A percentile compares a stretch with the other conserved stretches of the same genome.
phyloP scores from a whole-genome alignment of 192 early-diverging fungal species.

The Lunasporangiospora selenospora region DNA sequence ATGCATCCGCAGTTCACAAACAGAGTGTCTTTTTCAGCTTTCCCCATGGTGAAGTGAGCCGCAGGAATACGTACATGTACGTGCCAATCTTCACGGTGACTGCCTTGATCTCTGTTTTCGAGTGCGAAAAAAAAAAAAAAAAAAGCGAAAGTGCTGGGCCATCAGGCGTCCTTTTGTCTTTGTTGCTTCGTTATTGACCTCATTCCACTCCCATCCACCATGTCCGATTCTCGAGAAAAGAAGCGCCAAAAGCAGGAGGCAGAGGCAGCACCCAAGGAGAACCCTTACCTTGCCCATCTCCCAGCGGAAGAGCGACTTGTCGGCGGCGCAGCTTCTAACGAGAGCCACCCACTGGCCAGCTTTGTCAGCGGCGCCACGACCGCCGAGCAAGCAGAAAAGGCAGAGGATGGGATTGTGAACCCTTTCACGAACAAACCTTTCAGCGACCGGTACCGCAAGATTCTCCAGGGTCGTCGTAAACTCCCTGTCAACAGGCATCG shows the following conservation, averaged over 20 bases:
- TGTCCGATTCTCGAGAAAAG: constrained; percentile 39
- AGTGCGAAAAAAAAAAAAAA: too few relatives aligned
- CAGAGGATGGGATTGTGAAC: constrained; percentile 78
- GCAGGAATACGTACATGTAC: too few relatives aligned
- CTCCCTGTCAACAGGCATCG: constrained; percentile 97
- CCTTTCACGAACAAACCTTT: constrained; percentile 83
- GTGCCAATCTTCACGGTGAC: too few relatives aligned
- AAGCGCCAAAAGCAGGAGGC: constrained; percentile 36
- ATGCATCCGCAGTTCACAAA: too few relatives aligned
- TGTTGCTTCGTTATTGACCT: background rate
- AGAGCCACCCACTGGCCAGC: constrained; percentile 48
- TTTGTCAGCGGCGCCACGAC: constrained; percentile 84
- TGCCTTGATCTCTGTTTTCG: too few relatives aligned
- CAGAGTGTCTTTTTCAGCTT: too few relatives aligned
- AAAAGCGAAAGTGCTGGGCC: too few relatives aligned
- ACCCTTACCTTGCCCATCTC: constrained; percentile 65
- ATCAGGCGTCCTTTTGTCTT: background rate
- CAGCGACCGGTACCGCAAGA: constrained; percentile 84
- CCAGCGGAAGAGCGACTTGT: constrained; percentile 30
- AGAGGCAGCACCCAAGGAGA: constrained; percentile 43
- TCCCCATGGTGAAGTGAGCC: too few relatives aligned
- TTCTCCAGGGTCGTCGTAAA: constrained; percentile 83
- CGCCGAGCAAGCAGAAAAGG: constrained; percentile 78
- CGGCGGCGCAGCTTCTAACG: constrained; percentile 7
- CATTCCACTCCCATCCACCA: background rate